phyloP scores from a whole-genome alignment of 768 basidiomycete species.

The Postia placenta region DNA sequence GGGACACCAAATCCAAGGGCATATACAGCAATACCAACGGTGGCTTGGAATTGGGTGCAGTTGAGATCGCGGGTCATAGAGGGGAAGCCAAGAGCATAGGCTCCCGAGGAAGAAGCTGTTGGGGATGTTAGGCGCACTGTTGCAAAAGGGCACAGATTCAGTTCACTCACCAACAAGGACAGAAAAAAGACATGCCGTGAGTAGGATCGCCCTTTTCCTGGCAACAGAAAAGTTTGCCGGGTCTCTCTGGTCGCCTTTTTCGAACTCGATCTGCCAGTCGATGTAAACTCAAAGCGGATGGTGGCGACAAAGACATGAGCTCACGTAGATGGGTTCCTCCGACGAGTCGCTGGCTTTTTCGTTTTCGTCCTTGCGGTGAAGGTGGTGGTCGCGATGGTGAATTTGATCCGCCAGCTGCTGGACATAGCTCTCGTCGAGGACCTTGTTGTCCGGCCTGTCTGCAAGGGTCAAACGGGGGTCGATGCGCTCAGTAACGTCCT shows the following conservation, averaged over 20 bases:
- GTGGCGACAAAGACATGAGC: not conserved
- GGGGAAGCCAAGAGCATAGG: constrained; percentile 49
- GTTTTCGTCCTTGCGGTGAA: constrained; percentile 6
- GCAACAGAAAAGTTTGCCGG: constrained; percentile 25
- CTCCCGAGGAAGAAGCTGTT: constrained; percentile 42
- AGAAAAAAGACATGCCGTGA: constrained; percentile 42
- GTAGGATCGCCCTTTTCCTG: constrained; percentile 36
- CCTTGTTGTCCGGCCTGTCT: constrained; percentile 25
- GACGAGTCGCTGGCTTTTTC: constrained; percentile 1
- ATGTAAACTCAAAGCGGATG: not conserved
- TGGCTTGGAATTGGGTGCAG: constrained; percentile 24
- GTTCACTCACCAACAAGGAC: constrained; percentile 38
- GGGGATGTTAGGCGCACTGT: not conserved
- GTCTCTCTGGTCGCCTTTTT: constrained; percentile 25
- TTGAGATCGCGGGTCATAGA: constrained; percentile 46
- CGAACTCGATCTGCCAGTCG: constrained; percentile 28
- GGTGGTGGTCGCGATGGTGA: constrained; percentile 17
- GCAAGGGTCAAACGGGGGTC: constrained; percentile 32
- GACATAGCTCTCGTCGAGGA: constrained; percentile 28
- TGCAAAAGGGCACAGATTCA: not conserved
- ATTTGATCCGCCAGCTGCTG: constrained; percentile 28
- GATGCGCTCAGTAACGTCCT: constrained; percentile 24
- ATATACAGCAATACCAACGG: constrained; percentile 39
- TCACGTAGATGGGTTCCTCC: constrained; percentile 20
- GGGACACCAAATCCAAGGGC: constrained; percentile 56